Percentiles rank a stretch among this genome's conserved stretches.
phyloP scores from a whole-genome alignment of 1,284 basidiomycete species.

The Trichosporon asahii region DNA sequence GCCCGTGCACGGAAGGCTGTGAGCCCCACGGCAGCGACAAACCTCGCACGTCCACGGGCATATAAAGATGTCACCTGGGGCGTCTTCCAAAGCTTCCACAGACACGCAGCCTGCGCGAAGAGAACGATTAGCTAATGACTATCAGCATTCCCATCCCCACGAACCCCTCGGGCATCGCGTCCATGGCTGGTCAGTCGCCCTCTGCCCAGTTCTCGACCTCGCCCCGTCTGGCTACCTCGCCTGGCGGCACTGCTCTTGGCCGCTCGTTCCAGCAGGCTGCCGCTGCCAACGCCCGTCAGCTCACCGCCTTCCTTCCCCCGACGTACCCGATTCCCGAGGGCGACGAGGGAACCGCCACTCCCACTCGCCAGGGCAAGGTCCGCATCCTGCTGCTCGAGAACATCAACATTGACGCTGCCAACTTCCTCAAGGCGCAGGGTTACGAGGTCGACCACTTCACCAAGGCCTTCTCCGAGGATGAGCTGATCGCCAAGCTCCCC shows the following conservation, averaged over 20 bases:
- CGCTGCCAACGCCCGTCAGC: constrained; percentile 35
- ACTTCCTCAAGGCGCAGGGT: constrained; percentile 74
- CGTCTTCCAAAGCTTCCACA: not conserved
- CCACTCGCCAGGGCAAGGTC: constrained; percentile 38
- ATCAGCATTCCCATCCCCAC: constrained; percentile 50
- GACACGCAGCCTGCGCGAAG: not conserved
- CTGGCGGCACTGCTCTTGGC: constrained; percentile 23
- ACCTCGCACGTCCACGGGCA: not conserved
- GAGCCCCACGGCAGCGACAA: not conserved
- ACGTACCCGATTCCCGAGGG: constrained; percentile 39
- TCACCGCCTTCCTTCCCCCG: constrained; percentile 50
- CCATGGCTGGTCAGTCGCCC: constrained; percentile 35
- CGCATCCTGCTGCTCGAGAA: constrained; percentile 83
- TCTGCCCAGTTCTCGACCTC: constrained; percentile 22
- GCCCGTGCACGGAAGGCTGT: not conserved
- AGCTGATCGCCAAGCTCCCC: constrained; percentile 82
- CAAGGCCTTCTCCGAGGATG: constrained; percentile 84
- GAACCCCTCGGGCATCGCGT: constrained; percentile 46
- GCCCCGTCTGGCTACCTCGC: constrained; percentile 28
- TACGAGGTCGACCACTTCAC: constrained; percentile 85
- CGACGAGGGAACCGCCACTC: constrained; percentile 28
- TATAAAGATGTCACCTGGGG: not conserved
- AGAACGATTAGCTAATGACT: not conserved
- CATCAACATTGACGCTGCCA: constrained; percentile 87
- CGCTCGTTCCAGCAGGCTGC: constrained; percentile 8